Evolutionary conservation across 768 basidiomycete species (phyloP).

Genomic region (Boletus sensibilis): DNA sequence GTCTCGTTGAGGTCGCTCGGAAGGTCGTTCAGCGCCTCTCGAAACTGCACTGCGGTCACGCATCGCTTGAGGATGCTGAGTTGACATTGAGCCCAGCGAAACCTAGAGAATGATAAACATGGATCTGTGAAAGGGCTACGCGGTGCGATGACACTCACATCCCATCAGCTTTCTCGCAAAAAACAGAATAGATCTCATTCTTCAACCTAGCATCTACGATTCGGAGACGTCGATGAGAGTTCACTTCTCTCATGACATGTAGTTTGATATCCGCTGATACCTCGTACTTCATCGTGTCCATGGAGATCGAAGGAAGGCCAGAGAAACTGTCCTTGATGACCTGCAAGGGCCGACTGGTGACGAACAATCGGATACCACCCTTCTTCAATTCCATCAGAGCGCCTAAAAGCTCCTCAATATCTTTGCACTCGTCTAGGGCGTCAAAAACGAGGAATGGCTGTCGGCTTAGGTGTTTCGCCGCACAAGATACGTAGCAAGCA

Average conservation of each 20-base stretch:
- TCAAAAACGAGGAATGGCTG: conserved; percentile 14
- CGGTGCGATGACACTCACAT: conserved; percentile 2
- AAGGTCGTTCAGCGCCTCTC: neutral
- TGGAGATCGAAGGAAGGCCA: neutral
- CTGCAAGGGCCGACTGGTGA: conserved; percentile 13
- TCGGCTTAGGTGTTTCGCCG: neutral
- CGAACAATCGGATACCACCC: conserved; percentile 1
- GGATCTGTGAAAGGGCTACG: too few species aligned
- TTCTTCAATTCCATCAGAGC: neutral
- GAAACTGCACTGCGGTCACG: neutral
- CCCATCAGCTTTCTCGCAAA: conserved; percentile 9
- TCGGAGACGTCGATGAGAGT: conserved; percentile 7
- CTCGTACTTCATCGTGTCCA: conserved; percentile 2
- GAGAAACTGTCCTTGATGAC: conserved; percentile 7
- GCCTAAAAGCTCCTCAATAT: neutral
- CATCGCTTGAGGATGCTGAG: neutral
- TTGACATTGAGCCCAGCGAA: conserved; percentile 19
- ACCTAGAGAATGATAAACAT: neutral
- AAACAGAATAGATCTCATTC: neutral
- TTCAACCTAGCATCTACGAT: neutral
- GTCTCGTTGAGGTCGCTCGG: conserved; percentile 6
- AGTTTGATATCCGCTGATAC: conserved; percentile 4
- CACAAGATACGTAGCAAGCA: conserved; percentile 1
- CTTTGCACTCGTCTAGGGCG: conserved; percentile 18
- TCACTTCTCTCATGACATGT: conserved; percentile 8